Evolutionary conservation across 805 yeast genomes (phyloP), one percentile per base, ranked within the genome.

Genomic region (Lipomyces yamadae): DNA sequence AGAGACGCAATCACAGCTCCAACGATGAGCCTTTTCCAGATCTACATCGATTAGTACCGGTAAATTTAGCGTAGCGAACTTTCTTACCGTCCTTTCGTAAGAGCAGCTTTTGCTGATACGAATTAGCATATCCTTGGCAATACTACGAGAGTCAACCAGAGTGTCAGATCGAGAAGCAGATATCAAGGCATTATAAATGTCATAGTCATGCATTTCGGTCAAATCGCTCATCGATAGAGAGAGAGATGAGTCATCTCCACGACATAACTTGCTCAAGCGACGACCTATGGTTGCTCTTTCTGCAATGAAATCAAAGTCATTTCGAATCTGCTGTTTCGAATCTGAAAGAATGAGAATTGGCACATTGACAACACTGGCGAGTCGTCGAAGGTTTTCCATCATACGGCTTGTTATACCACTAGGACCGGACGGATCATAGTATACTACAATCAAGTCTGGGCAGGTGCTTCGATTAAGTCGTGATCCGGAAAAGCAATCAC

Each of bases 381-480:
- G 24, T 42, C 48, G 48, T 8, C 48, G 48, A 18, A 42, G 48
- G 48, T 42, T 42, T 8, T 42, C 48, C 24, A 42, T 15, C 48
- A 42, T 42, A 3, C 48, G 48, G n/a, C 48, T 42, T 42, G 48
- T 42, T 15, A 42, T 42, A 8, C 48, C 48, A n/a, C 8, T 18
- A 15, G 48, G 48, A 42, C 48, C 48, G 6, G 48, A n/a, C 24
- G 48, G 48, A 42, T 42, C 48, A n/a, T 42, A 42, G 10, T 42
- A 8, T 7, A 42, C 48, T 24, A 56, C 59, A 42, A 56, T 56
- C 32, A 56, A 30, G 33, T 56, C 59, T 5, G 59, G 59, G 50
- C 50, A 34, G 18, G 32, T 39, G 6, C 50, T 33, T 32, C 33
- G 33, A 18, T 56, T 56, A 30, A 56, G 33, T 8, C 59, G 45